A percentile compares a stretch with the other conserved stretches of the same genome.
Evolutionary conservation across 2,329 filamentous ascomycete genomes (phyloP).

Genomic region (Colletotrichum musicola): DNA sequence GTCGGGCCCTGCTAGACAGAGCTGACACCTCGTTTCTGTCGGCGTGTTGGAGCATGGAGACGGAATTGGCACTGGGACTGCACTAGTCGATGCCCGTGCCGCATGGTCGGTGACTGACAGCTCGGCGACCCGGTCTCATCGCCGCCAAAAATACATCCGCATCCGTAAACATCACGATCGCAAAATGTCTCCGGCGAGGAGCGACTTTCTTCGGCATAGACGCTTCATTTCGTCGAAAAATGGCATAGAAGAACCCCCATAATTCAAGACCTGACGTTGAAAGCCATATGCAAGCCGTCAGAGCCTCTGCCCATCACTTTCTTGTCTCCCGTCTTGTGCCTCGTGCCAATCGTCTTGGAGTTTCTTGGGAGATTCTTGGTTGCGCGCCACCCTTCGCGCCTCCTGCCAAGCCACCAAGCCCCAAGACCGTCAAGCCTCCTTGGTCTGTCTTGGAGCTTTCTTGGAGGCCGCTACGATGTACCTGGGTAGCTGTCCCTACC

Average conservation of each 20-base stretch:
- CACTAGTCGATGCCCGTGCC: constrained; percentile 13
- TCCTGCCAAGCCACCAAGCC: constrained; percentile 8
- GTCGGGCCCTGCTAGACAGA: constrained; percentile 22
- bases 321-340: background rate
- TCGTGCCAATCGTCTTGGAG: background rate
- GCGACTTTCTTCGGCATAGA: background rate
- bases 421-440: constrained; percentile 2
- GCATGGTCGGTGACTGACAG: constrained; percentile 12
- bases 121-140: constrained; percentile 6
- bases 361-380: background rate
- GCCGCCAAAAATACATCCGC: no score
- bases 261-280: constrained; percentile 14
- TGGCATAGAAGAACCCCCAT: constrained; percentile 18
- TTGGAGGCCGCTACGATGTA: background rate
- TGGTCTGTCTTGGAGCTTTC: background rate
- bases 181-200: no score
- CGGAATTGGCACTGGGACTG: background rate
- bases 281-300: constrained; percentile 5
- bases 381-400: background rate
- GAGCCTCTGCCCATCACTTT: constrained; percentile 9
- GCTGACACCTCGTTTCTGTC: background rate
- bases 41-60: background rate
- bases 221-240: background rate
- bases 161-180: background rate
- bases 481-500: background rate